Base-by-base conservation (phyloP, 176 grass and related monocot genomes). In the Oryza officinalis region DNA sequence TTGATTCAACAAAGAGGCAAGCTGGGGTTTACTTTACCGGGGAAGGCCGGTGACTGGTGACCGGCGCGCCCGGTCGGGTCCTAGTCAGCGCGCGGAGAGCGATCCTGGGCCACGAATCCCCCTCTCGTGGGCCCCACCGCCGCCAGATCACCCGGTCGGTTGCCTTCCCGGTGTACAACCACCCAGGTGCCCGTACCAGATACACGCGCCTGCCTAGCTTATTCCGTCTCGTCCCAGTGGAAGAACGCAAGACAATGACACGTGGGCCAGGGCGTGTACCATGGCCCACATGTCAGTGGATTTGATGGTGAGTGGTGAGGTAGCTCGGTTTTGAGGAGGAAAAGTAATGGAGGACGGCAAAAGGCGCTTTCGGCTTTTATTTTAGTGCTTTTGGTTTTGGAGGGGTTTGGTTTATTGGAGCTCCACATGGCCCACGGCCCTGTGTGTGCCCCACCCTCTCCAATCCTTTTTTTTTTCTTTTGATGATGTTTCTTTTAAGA, bases 231-330 rank as follows among this genome's bases (percentile, higher is more conserved):
- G 50, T 54, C 5, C 18, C 50, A 54, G 17, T 45, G n/a, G 11
- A 14, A 78, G 27, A 46, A 26, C 8, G 1, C 9, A 0, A 3
- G 41, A 52, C 41, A 4, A 9, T 86, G 84, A 59, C 26, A 30
- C 0, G 75, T 83, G 49, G 84, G 75, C 75, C 28, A 2, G 0
- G 0, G 0, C 0, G 18, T 0, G 0, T 0, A 0, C 0, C 0
- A 4, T 63, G 79, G 13, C 84, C 88, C 49, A 1, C 11, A 0
- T 74, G 74, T 69, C 84, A 0, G 69, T 60, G 37, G 32, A 0
- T 0, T 4, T 5, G 8, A 10, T 0, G 6, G 9, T 25, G 11
- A 2, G 9, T 8, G 4, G 18, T 23, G 18, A 11, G 31, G 18
- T 31, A 25, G 14, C 1, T 32, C 2, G 25, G 41, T 14, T 10